A percentile compares a stretch with the other conserved stretches of the same genome.
Evolutionary conservation across 768 basidiomycete genomes (phyloP).

Genomic region (Pleurotus sapidus): DNA sequence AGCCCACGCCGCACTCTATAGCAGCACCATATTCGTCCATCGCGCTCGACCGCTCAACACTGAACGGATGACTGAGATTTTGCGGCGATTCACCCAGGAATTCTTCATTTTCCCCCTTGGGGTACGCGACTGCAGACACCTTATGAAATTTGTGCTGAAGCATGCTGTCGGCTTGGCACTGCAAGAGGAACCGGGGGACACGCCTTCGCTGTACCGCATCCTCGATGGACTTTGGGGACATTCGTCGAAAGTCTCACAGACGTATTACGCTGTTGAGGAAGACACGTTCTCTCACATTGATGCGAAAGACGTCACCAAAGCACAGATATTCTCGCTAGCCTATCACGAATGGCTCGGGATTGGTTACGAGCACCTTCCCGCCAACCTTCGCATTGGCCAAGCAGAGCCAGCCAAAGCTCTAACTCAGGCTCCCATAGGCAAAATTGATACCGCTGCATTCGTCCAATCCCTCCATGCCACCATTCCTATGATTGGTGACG

Average conservation of each 20-base stretch:
- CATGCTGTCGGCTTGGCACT: background rate
- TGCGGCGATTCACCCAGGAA: background rate
- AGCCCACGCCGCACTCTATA: background rate
- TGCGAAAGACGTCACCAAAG: background rate
- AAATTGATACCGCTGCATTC: too few relatives aligned
- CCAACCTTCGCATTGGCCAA: background rate
- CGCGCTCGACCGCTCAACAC: background rate
- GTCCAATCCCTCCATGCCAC: too few relatives aligned
- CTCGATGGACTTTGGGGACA: slow-evolving; percentile 5
- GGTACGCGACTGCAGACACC: slow-evolving; percentile 1
- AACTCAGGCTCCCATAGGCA: too few relatives aligned
- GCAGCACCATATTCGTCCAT: slow-evolving; percentile 5
- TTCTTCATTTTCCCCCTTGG: background rate
- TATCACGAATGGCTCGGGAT: background rate
- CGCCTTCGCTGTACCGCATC: background rate
- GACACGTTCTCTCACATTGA: background rate
- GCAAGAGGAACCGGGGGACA: background rate
- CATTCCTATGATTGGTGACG: too few relatives aligned
- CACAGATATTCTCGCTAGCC: background rate
- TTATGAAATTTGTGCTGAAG: background rate
- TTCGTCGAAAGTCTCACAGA: background rate
- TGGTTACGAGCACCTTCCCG: background rate
- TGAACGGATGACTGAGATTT: background rate
- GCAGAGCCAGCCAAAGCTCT: too few relatives aligned
- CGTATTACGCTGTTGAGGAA: background rate